These are phyloP conservation scores for Trifolium pratense DNA, from an alignment of 306 rosid genomes.

Conservation along the genomic window DNA sequence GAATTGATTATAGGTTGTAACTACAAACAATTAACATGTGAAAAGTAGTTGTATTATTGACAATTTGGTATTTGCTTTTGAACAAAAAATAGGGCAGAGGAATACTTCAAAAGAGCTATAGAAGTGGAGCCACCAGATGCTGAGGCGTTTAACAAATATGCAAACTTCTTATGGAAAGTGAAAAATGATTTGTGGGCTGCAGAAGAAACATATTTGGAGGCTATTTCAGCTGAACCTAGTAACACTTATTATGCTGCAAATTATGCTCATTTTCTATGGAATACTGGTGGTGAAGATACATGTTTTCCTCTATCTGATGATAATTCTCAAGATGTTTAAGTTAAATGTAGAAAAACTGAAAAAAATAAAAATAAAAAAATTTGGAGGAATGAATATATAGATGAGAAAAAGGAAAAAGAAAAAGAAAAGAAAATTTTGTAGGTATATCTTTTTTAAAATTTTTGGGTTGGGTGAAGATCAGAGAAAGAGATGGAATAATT, in stretches of 20 bases:
- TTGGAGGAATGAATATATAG: background rate
- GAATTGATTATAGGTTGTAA: background rate
- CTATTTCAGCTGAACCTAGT: constrained; percentile 75
- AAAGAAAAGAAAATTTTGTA: constrained; percentile 38
- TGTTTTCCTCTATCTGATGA: constrained; percentile 80
- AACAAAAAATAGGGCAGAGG: constrained; percentile 78
- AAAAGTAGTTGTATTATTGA: constrained; percentile 36
- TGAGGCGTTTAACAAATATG: constrained; percentile 81
- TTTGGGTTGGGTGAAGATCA: constrained; percentile 23
- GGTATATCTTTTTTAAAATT: constrained; percentile 37
- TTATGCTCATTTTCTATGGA: constrained; percentile 95
- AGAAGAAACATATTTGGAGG: constrained; percentile 82
- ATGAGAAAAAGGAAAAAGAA: background rate
- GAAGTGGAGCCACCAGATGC: constrained; percentile 72
- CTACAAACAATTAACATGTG: constrained; percentile 41
- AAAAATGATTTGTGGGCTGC: constrained; percentile 88
- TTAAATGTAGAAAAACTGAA: background rate
- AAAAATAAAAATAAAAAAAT: too few species aligned
- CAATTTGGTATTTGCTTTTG: constrained; percentile 7
- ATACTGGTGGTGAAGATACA: constrained; percentile 91
- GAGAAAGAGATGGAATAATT: constrained; percentile 25
- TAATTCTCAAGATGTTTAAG: constrained; percentile 47
- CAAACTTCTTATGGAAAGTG: constrained; percentile 77
- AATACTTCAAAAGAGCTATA: constrained; percentile 76
- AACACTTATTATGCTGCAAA: constrained; percentile 79